These are phyloP conservation scores for Aureobasidium pullulans DNA, from an alignment of 2,329 filamentous ascomycete genomes.

Conservation along the genomic window DNA sequence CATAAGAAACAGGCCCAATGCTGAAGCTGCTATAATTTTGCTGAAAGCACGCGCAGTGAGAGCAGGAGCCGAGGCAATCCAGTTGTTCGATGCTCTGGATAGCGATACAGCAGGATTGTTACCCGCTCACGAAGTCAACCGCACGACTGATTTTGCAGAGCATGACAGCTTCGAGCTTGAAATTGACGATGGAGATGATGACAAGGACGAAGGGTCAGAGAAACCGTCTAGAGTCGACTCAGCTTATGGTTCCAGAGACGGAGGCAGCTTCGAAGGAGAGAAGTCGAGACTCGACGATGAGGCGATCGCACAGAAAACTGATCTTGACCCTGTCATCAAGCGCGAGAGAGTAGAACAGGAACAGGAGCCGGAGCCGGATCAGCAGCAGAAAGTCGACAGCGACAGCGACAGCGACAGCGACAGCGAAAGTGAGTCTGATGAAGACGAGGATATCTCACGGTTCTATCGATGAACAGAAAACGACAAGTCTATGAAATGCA, in stretches of 20 bases:
- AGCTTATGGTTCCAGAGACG: not conserved
- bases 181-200: not conserved
- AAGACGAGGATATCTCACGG: not conserved
- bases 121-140: not conserved
- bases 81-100: not conserved
- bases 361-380: too few species aligned
- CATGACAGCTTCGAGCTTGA: not conserved
- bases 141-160: not conserved
- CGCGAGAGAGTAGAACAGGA: too few species aligned
- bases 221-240: too few species aligned
- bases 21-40: not conserved
- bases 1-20: not conserved
- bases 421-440: not conserved
- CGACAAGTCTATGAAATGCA: too few species aligned
- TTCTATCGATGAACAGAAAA: not conserved
- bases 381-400: not conserved
- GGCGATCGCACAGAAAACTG: not conserved
- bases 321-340: not conserved
- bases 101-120: not conserved
- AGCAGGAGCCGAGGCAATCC: not conserved
- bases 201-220: not conserved
- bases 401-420: not conserved
- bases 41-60: not conserved
- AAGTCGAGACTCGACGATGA: not conserved
- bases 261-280: not conserved